A percentile compares a stretch with the other conserved stretches of the same genome.
Conservation (phyloP, 2,329 filamentous ascomycete species). For the Fusarium begoniae region DNA sequence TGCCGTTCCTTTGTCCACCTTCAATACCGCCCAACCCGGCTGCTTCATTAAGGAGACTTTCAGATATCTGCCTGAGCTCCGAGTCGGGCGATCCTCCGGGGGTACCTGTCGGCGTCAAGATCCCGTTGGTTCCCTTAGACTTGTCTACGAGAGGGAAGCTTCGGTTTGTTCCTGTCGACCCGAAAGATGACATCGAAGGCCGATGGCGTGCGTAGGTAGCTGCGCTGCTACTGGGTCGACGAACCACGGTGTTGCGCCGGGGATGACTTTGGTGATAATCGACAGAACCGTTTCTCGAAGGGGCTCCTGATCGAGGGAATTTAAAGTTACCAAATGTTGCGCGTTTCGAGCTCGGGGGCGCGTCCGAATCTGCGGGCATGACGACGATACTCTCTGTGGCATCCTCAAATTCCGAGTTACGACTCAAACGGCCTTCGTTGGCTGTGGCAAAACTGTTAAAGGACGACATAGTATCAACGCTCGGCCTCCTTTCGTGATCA, state of each 20-base stretch:
- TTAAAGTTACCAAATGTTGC: conserved; percentile 41
- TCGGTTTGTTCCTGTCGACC: conserved; percentile 66
- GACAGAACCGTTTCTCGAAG: conserved; percentile 39
- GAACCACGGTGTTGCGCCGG: conserved; percentile 51
- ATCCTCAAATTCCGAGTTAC: conserved; percentile 42
- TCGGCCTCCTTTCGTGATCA: conserved; percentile 52
- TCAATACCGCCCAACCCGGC: conserved; percentile 53
- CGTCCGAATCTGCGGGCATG: conserved; percentile 34
- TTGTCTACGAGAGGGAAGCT: conserved; percentile 70
- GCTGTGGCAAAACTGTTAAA: conserved; percentile 67
- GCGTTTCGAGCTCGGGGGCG: conserved; percentile 34
- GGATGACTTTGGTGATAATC: conserved; percentile 32
- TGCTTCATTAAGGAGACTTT: conserved; percentile 59
- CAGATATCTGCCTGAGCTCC: conserved; percentile 58
- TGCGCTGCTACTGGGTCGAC: conserved; percentile 48
- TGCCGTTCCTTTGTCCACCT: conserved; percentile 35
- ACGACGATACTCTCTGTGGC: conserved; percentile 32
- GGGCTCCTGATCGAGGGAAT: conserved; percentile 31
- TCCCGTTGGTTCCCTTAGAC: conserved; percentile 55
- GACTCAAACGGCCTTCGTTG: conserved; percentile 58
- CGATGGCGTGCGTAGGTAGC: conserved; percentile 40
- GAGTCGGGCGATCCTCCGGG: conserved; percentile 60
- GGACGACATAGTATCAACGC: conserved; percentile 60
- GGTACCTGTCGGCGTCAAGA: conserved; percentile 50
- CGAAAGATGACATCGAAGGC: conserved; percentile 65